Base-by-base conservation (phyloP, 192 early-diverging fungal species). In the Haplosporangium gracile region DNA sequence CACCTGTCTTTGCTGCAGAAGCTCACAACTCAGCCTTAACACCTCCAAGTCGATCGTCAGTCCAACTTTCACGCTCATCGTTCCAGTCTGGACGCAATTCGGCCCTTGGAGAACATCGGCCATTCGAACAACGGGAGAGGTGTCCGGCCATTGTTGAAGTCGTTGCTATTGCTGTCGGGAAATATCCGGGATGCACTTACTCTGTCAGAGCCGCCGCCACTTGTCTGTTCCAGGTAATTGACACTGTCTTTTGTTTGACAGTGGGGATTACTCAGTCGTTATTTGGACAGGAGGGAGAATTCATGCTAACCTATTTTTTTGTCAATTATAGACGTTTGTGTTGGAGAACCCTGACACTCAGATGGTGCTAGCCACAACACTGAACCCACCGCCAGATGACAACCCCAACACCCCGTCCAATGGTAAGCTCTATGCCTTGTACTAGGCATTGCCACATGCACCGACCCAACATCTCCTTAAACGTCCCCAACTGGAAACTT, bases 271-370 rank as follows among this genome's bases (percentile, higher is more conserved):
- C 22, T 15, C 34, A 18, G 2, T 65, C 10, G 47, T 38, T 34
- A 42, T 32, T 18, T 42, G 10, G 72, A 39, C 5, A 16, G 34
- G 32, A 16, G 2, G 47, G 11, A 22, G 32, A 65, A 45, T 36
- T 63, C 3, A 5, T 34, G 26, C 9, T 53, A 60, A 34, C 29
- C 29, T 71, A 57, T 10, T 75, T 29, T 45, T 55, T 70, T 43
- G n/a, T 70, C 18, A 34, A 83, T 60, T 15, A 13, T 36, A 89
- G 89, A 93, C 93, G 34, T 97, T 93, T 78, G 90, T 96, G 4
- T 91, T 94, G 73, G 91, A 95, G 70, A 99, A 99, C 88, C 88
- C 91, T 8, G 98, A 99, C 84, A 94, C 95, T 8, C 97, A 99
- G 86, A 85, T 98, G 26, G 94, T 95, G 10, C 79, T 99, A 15